Conservation (phyloP, 1,139 yeast genomes). For the Sugiyamaella pinicola region DNA sequence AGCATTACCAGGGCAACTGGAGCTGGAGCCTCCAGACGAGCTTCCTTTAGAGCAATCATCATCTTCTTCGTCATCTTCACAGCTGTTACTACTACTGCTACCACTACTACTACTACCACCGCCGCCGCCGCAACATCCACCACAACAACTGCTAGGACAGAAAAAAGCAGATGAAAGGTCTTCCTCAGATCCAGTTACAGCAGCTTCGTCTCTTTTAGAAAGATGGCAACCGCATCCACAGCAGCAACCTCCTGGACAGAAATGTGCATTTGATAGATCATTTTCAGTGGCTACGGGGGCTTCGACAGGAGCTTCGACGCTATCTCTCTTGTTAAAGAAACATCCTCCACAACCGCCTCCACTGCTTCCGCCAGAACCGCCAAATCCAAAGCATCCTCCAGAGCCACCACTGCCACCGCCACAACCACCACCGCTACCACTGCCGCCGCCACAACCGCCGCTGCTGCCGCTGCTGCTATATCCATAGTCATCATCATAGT, state of each 20-base stretch:
- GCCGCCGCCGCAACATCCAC: conserved; percentile 4
- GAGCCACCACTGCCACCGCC: conserved; percentile 16
- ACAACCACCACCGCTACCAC: conserved; percentile 7
- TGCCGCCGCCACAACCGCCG: conserved; percentile 16
- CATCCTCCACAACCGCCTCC: conserved; percentile 11
- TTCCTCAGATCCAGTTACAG: conserved; percentile 5
- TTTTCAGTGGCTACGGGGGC: background rate
- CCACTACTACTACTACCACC: conserved; percentile 13
- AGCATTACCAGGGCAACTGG: conserved; percentile 7
- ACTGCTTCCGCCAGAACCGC: conserved; percentile 13
- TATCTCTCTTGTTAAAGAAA: conserved; percentile 4
- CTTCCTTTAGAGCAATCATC: background rate
- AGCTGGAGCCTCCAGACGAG: conserved; percentile 5
- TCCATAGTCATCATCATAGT: conserved; percentile 11
- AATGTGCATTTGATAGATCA: background rate
- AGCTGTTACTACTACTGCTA: conserved; percentile 5
- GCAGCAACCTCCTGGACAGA: conserved; percentile 2
- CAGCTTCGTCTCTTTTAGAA: conserved; percentile 9
- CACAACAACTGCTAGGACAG: conserved; percentile 2
- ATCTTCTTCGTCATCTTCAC: conserved; percentile 11
- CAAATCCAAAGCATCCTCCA: conserved; percentile 17
- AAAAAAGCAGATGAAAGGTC: conserved; percentile 5
- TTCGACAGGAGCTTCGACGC: background rate
- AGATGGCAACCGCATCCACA: conserved; percentile 13
- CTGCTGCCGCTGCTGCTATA: conserved; percentile 17